Base-by-base conservation (phyloP, 768 basidiomycete genomes). In the Rhodotorula kratochvilovae region DNA sequence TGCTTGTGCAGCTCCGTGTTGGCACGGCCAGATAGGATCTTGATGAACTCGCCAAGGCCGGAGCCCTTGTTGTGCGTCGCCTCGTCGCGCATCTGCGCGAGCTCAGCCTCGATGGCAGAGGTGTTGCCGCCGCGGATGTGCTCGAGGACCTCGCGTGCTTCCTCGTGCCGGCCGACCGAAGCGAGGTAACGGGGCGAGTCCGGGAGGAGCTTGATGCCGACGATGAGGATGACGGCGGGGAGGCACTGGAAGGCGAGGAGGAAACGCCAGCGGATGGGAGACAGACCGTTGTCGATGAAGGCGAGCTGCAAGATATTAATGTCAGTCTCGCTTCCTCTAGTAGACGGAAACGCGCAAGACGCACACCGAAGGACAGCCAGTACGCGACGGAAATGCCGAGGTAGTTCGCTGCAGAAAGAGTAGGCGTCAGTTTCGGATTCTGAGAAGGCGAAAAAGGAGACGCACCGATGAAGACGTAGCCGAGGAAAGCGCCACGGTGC, bases 101-200 rank as follows among this genome's bases (percentile, higher is more conserved):
- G 39, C 13, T 39, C 39, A 13, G 39, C 39, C 13, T 39, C 39
- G 39, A 39, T 13, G 39, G 39, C 13, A 39, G 39, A 13, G 8
- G 39, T 7, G 8, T 6, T 7, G 39, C 39, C 39, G 39, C 39
- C 39, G 13, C 39, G 39, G 39, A 39, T 39, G 39, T 39, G 39
- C 39, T 39, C 39, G 39, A 76, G 65, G 16, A 76, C 76, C 48
- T 71, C 65, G 33, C 39, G 59, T 17, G 76, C 76, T 48, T 66
- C 63, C 13, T 69, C 67, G 31, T 71, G 67, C 1, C 63, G 67
- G 17, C 76, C 76, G 8, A 68, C 67, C 2, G 67, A 70, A 33
- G 70, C 73, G 53, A 72, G 68, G 66, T 72, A 76, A 8, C 76
- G 76, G 7, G 76, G 76, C 3, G 73, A 72, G 64, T 76, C 76